Evolutionary conservation across 441 rosid genomes (phyloP), one percentile per base, ranked within the genome.

Genomic region (Corymbia citriodora): DNA sequence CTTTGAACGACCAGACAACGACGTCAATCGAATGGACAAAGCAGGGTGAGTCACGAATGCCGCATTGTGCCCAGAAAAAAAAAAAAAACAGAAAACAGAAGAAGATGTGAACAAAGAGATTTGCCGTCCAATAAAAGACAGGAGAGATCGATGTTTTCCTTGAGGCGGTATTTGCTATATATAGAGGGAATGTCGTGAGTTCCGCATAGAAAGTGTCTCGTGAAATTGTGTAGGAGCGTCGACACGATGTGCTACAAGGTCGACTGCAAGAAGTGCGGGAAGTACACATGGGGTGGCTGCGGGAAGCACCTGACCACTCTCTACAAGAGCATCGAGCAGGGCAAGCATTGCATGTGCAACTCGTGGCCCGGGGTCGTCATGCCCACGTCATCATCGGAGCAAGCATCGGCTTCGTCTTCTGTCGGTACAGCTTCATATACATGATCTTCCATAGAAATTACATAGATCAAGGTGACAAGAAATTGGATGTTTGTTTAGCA

Each of bases 291-390:
- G 96, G 92, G 91, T 6, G 97, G 97, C 4, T 95, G 97, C 31
- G 95, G 96, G 9, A 87, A 89, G 21, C 97, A 95, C 89, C 92
- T 95, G 5, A 36, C 82, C 85, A 11, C 91, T 36, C 68, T 95
- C 18, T 93, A 93, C 81, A 88, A 90, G 10, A 90, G 92, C 90
- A 94, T 95, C 10, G 95, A 95, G 48, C 45, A 88, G 33, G 96
- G 96, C 29, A 93, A 92, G 87, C 97, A 91, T 88, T 95, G 97
- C 94, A 88, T 89, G 91, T 93, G 97, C 95, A 91, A 89, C 68
- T 87, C 96, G 15, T 94, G 96, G 97, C 96, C 96, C 15, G 94
- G 96, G 33, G 91, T 95, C 57, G 92, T 61, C 90, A 87, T 89
- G 72, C 92, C 92, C 25, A 1, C 89, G 2, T 17, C 79, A 2